These are phyloP conservation scores for Moesziomyces antarcticus DNA, from an alignment of 1,284 basidiomycete genomes.

Conservation along the genomic window DNA sequence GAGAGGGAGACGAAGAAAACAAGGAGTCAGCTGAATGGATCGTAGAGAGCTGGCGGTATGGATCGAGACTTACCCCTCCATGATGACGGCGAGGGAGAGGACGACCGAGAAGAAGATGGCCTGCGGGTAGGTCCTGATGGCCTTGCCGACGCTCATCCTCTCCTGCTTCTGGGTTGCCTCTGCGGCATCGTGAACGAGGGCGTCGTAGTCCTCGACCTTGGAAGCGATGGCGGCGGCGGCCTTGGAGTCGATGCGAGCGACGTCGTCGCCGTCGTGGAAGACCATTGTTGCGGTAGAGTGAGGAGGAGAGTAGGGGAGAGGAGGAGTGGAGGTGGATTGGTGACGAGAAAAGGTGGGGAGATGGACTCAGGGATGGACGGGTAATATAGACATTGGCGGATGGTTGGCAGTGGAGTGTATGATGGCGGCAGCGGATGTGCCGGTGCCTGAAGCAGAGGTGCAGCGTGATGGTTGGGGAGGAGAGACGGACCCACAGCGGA, in stretches of 20 bases:
- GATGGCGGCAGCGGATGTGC: neutral
- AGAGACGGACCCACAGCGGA: too few relatives aligned
- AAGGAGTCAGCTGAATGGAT: neutral
- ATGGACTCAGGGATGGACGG: conserved; percentile 4
- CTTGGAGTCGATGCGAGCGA: conserved; percentile 57
- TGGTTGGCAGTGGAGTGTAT: neutral
- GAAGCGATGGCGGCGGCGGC: conserved; percentile 48
- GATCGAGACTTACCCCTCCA: conserved; percentile 67
- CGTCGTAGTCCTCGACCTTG: conserved; percentile 62
- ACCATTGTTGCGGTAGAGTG: conserved; percentile 13
- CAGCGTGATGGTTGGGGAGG: neutral
- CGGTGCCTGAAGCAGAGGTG: neutral
- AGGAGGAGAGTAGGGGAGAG: neutral
- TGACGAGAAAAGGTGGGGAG: conserved; percentile 1
- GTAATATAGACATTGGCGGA: conserved; percentile 27
- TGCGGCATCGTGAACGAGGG: conserved; percentile 68
- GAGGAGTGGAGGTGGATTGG: conserved; percentile 2
- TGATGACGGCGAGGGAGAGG: conserved; percentile 70
- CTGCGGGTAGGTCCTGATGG: conserved; percentile 69
- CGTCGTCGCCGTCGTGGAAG: conserved; percentile 26
- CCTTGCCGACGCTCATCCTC: conserved; percentile 69
- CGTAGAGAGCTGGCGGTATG: too few relatives aligned
- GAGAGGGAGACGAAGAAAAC: neutral
- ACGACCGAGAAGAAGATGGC: conserved; percentile 70
- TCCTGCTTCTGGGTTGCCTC: conserved; percentile 67